Evolutionary conservation across 768 basidiomycete species (phyloP).

Genomic region (Dacryopinax spathularia): DNA sequence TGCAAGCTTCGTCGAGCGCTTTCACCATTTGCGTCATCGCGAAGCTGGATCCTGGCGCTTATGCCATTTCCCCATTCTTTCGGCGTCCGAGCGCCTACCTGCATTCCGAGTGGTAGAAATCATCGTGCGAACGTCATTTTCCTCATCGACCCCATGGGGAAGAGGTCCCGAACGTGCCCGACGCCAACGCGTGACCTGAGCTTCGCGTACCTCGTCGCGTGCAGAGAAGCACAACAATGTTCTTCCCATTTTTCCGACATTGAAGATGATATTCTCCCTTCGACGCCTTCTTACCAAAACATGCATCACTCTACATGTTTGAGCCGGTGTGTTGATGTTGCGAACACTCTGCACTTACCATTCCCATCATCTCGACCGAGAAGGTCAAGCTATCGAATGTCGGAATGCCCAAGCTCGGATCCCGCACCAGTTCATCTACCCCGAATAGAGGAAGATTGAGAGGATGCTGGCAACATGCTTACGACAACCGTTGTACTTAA

Average conservation of each 20-base stretch:
- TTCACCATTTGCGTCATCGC: no score
- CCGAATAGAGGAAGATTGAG: neutral
- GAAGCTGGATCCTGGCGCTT: no score
- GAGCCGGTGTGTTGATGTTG: neutral
- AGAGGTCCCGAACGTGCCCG: neutral
- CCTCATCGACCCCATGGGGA: neutral
- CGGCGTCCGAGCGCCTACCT: no score
- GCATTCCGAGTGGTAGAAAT: no score
- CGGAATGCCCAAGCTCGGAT: no score
- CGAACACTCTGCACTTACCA: neutral
- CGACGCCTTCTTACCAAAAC: neutral
- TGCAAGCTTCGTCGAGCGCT: no score
- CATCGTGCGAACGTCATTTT: no score
- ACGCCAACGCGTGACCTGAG: neutral
- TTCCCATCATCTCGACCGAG: neutral
- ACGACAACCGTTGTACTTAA: neutral
- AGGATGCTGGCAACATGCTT: neutral
- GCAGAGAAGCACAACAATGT: neutral
- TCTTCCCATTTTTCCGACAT: neutral
- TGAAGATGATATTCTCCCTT: neutral
- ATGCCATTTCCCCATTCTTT: no score
- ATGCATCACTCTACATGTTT: no score
- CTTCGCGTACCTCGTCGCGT: neutral
- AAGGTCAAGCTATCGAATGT: neutral
- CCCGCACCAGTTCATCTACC: no score